Base-by-base conservation (phyloP, 176 grass and related monocot species). In the Metroxylon sagu region DNA sequence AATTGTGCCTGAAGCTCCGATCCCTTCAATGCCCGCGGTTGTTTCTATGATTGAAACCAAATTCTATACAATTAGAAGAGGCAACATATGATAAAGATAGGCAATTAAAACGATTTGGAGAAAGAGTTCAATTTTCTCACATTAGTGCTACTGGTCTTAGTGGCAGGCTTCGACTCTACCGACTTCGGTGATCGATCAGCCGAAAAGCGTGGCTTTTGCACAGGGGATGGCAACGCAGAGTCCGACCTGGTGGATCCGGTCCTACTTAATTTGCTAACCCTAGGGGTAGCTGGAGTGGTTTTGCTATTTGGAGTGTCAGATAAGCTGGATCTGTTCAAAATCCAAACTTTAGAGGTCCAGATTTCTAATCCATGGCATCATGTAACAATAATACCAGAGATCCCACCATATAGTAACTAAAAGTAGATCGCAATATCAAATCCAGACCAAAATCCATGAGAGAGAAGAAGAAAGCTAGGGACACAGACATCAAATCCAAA, bases 221-320 rank as follows among this genome's bases (percentile, higher is more conserved):
- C 35, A 2, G 35, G 35, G 35, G 76, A 69, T 73, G 61, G 71
- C 60, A 53, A 17, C 80, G 81, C 48, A 60, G 73, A 43, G 72
- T 54, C 54, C 7, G 61, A 28, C 76, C 67, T 85, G 16, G 72
- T 56, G 48, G 62, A 77, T 1, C 68, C 70, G 16, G 75, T 70
- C 66, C 82, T 90, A 54, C 79, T 67, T 12, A 74, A 50, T 56
- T 53, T 71, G 55, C 70, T 23, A 12, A 57, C 65, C 72, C 80
- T 89, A 48, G 77, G 73, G 8, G 70, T 79, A 67, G 83, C 82
- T 56, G 87, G 81, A 61, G 86, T 80, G 71, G 58, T 64, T 79
- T 85, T 90, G 30, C 74, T 80, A 76, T 81, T 62, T 70, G 78
- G 77, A 48, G 81, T 56, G 39, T 89, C 81, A 10, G 81, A 56